Percentiles rank a stretch among this genome's conserved stretches.
phyloP scores from a whole-genome alignment of 1,139 yeast species.

The Tardiomyces blankii region DNA sequence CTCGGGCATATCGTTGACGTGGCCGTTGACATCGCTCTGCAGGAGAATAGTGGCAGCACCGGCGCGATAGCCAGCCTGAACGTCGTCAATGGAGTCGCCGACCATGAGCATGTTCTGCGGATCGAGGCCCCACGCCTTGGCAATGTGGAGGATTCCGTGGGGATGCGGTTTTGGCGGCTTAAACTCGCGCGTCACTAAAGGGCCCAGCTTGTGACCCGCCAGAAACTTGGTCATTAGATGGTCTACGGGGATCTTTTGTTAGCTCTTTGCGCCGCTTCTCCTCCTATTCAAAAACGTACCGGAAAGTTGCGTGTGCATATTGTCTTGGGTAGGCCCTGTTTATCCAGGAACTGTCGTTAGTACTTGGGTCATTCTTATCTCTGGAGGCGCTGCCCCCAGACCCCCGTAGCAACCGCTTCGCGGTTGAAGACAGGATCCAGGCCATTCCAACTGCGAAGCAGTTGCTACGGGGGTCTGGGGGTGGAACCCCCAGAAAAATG shows the following conservation, averaged over 20 bases:
- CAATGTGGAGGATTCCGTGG: slow-evolving; percentile 44
- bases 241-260: slow-evolving; percentile 31
- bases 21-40: slow-evolving; percentile 36
- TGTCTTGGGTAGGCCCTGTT: slow-evolving; percentile 31
- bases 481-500: too few species aligned
- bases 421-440: too few species aligned
- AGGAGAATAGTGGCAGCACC: slow-evolving; percentile 46
- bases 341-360: slow-evolving; percentile 20
- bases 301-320: slow-evolving; percentile 52
- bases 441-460: too few species aligned
- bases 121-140: slow-evolving; percentile 32
- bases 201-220: slow-evolving; percentile 34
- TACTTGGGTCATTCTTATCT: too few species aligned
- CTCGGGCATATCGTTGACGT: slow-evolving; percentile 26
- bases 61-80: slow-evolving; percentile 46
- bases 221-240: slow-evolving; percentile 36
- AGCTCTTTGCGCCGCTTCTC: too few species aligned
- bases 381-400: too few species aligned
- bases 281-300: slow-evolving; percentile 10
- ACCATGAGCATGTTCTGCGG: slow-evolving; percentile 48
- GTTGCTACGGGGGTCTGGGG: too few species aligned
- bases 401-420: too few species aligned
- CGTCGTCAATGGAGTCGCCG: slow-evolving; percentile 58
- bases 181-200: slow-evolving; percentile 47
- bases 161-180: slow-evolving; percentile 58